Evolutionary conservation across 371 early-diverging fungal species (phyloP).

Genomic region (Mucor mucedo): DNA sequence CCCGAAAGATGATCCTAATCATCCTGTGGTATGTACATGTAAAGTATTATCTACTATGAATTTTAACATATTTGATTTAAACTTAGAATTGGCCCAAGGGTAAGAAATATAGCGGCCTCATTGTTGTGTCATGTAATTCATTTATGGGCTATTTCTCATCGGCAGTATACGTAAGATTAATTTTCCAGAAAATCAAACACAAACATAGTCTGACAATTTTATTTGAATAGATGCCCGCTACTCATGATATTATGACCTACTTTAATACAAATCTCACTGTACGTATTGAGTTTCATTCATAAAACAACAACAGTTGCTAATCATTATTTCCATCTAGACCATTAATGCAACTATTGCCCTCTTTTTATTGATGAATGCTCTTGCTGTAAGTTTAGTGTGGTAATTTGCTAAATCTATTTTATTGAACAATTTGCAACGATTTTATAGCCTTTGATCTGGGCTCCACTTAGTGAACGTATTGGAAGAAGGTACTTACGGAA

Average conservation of each 20-base stretch:
- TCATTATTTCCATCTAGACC: conserved; percentile 3
- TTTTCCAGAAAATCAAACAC: no score
- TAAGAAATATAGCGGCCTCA: conserved; percentile 34
- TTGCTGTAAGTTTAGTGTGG: conserved; percentile 22
- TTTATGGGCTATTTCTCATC: conserved; percentile 45
- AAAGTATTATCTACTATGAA: not conserved
- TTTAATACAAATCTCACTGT: conserved; percentile 29
- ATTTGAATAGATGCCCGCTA: conserved; percentile 39
- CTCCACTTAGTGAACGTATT: conserved; percentile 44
- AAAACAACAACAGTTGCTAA: not conserved
- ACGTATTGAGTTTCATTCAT: not conserved
- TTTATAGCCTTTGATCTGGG: conserved; percentile 40
- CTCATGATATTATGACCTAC: conserved; percentile 28
- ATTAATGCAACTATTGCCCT: conserved; percentile 26
- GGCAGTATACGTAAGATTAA: conserved; percentile 34
- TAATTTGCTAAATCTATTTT: not conserved
- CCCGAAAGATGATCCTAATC: conserved; percentile 26
- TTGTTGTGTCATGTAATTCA: conserved; percentile 32
- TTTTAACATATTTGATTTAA: not conserved
- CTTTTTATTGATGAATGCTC: conserved; percentile 25
- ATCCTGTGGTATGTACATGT: conserved; percentile 25
- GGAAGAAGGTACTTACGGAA: conserved; percentile 32
- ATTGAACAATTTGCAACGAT: not conserved
- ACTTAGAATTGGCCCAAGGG: conserved; percentile 35
- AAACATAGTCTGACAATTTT: not conserved